Conservation (phyloP, 352 stramenopile species). For the Elongisporangium senticosum region DNA sequence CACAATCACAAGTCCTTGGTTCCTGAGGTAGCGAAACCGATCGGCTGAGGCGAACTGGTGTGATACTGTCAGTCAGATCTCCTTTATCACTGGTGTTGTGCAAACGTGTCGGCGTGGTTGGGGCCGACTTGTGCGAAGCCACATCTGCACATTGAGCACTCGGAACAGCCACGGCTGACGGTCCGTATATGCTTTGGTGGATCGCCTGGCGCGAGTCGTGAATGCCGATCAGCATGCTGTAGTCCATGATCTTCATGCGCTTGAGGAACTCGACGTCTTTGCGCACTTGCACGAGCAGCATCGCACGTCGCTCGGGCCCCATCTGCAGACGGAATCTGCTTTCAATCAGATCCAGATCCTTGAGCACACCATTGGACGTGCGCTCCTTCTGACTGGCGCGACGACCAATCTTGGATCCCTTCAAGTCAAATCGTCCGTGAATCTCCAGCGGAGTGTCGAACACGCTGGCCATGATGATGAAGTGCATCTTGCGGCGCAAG, state of each 20-base stretch:
- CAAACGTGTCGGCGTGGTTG: conserved; percentile 25
- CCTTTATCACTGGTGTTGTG: conserved; percentile 1
- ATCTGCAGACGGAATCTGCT: conserved; percentile 85
- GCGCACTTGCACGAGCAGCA: conserved; percentile 84
- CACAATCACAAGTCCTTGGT: conserved; percentile 4
- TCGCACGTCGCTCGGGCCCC: conserved; percentile 52
- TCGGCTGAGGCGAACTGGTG: conserved; percentile 17
- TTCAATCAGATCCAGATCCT: conserved; percentile 90
- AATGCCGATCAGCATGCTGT: conserved; percentile 90
- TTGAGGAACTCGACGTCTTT: conserved; percentile 90
- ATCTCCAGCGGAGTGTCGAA: conserved; percentile 94
- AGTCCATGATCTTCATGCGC: conserved; percentile 94
- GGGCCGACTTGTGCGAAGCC: conserved; percentile 29
- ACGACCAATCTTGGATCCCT: conserved; percentile 87
- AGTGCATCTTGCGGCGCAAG: conserved; percentile 90
- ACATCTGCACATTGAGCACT: not conserved
- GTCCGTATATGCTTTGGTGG: conserved; percentile 43
- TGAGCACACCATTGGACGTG: conserved; percentile 65
- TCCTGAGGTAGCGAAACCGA: conserved; percentile 23
- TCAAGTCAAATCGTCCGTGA: conserved; percentile 86
- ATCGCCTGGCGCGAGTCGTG: conserved; percentile 70
- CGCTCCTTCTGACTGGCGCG: conserved; percentile 57
- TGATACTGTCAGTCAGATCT: not conserved
- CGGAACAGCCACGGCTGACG: conserved; percentile 9
- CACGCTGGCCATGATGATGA: conserved; percentile 96